phyloP scores from a whole-genome alignment of 768 basidiomycete genomes.

The Boletus rufocinnamomeus region DNA sequence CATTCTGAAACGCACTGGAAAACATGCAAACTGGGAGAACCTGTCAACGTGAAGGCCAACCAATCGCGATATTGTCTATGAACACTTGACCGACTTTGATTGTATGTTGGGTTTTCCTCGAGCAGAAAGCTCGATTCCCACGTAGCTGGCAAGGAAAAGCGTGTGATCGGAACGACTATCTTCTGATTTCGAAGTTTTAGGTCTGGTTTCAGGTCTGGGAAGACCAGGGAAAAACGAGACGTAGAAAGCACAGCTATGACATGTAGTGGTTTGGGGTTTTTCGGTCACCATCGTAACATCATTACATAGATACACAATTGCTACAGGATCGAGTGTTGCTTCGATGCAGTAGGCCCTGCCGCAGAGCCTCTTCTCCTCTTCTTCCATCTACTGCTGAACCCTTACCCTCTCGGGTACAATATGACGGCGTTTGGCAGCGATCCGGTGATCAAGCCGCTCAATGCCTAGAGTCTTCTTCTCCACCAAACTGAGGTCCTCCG shows the following conservation, averaged over 20 bases:
- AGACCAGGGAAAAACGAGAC: not conserved
- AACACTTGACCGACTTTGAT: not conserved
- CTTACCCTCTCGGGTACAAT: constrained; percentile 5
- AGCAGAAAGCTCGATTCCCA: not conserved
- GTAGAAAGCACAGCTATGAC: not conserved
- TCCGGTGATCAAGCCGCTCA: constrained; percentile 7
- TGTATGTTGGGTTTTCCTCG: not conserved
- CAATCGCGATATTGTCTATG: not conserved
- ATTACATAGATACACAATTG: not conserved
- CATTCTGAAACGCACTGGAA: constrained; percentile 24
- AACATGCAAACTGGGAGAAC: constrained; percentile 19
- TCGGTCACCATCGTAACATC: too few relatives aligned
- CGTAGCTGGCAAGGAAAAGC: not conserved
- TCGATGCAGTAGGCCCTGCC: not conserved
- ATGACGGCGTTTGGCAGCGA: constrained; percentile 7
- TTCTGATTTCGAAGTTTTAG: too few relatives aligned
- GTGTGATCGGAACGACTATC: too few relatives aligned
- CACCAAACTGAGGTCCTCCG: constrained; percentile 6
- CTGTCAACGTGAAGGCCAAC: not conserved
- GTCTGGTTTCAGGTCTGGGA: too few relatives aligned
- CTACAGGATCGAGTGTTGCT: too few relatives aligned
- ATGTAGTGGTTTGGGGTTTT: not conserved
- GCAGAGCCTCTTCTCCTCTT: constrained; percentile 6
- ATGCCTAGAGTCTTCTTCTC: constrained; percentile 10
- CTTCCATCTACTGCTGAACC: constrained; percentile 5